These are phyloP conservation scores for Sphaerostilbella broomeana DNA, from an alignment of 2,329 filamentous ascomycete species.

Conservation along the genomic window DNA sequence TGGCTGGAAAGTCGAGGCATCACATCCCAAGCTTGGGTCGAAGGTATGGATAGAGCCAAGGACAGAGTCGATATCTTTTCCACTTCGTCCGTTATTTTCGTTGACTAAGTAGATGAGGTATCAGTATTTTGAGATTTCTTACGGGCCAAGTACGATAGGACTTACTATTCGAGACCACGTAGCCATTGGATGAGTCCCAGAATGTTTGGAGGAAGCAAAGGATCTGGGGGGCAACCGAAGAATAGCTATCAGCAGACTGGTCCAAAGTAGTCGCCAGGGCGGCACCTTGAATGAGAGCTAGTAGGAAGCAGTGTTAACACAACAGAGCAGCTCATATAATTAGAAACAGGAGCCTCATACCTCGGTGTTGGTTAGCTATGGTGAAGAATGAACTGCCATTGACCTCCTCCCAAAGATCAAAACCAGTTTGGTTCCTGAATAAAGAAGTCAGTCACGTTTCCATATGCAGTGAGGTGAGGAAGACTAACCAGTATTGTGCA, in stretches of 20 bases:
- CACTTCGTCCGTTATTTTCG: conserved; percentile 53
- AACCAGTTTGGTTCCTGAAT: conserved; percentile 50
- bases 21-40: conserved; percentile 59
- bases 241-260: conserved; percentile 53
- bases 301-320: neutral
- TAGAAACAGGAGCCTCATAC: conserved; percentile 33
- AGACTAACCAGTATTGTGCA: conserved; percentile 58
- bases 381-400: conserved; percentile 76
- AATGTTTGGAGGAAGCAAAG: conserved; percentile 69
- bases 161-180: conserved; percentile 59
- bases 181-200: conserved; percentile 57
- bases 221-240: conserved; percentile 59
- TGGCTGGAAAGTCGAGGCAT: conserved; percentile 69
- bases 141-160: neutral
- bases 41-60: conserved; percentile 62
- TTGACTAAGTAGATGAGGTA: conserved; percentile 37
- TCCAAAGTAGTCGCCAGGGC: conserved; percentile 59
- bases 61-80: conserved; percentile 66
- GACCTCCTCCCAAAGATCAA: conserved; percentile 81
- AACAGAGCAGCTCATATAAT: too few species aligned
- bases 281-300: conserved; percentile 59
- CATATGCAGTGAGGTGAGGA: neutral
- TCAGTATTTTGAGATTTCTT: neutral
- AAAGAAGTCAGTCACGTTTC: conserved; percentile 2
- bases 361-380: conserved; percentile 59